Base-by-base conservation (phyloP, 176 grass and related monocot genomes). In the Oryza coarctata region DNA sequence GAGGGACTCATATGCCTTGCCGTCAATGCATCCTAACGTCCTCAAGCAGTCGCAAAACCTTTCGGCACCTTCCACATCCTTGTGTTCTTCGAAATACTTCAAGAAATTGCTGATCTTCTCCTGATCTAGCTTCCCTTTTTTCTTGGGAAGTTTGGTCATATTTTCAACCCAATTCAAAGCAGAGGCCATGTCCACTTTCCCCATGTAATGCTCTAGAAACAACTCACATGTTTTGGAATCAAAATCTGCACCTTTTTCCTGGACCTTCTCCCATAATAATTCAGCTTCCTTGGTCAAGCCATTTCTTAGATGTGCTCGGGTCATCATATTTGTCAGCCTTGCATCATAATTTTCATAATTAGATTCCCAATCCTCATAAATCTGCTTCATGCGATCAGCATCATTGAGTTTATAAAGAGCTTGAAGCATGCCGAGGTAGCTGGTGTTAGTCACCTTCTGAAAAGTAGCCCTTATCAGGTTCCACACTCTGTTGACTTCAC, bases 361-460 rank as follows among this genome's bases (percentile, higher is more conserved):
- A 76, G 83, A 88, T 68, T 94, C 87, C 94, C 94, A 97, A 28
- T 94, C 87, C 76, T 85, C 65, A 74, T 87, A 97, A 35, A 91
- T 82, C 66, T 84, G 85, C 74, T 85, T 90, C 80, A 92, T 63
- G 23, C 49, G 64, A 75, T 90, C 63, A 9, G 68, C 29, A 73
- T 94, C 87, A 72, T 92, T 83, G 23, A 97, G 84, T 82, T 92
- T 94, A 35, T 82, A 72, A 33, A 92, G 87, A 70, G 94, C 89
- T 31, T 84, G 89, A 67, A 97, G 89, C 85, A 94, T 88, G 45
- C 52, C 73, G 15, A 90, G 79, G 82, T 94, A 94, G 86, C 85
- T 92, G 50, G 68, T 79, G 78, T 97, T 92, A 39, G 63, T 88
- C 73, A 86, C 73, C 30, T 88, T 92, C 12, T 57, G 35, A 76